phyloP scores from a whole-genome alignment of 805 yeast species.

The Candida dajiaensis region DNA sequence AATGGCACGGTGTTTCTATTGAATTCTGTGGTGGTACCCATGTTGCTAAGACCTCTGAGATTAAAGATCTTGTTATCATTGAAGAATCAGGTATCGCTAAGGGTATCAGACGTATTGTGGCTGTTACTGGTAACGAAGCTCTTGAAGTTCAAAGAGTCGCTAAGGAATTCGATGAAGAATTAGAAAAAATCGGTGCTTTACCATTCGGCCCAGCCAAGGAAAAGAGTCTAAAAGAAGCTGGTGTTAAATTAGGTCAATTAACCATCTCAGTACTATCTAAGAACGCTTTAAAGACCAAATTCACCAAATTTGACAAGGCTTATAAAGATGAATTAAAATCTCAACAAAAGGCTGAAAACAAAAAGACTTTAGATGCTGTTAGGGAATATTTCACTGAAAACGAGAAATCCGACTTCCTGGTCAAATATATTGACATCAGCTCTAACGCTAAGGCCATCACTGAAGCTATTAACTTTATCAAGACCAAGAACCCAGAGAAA shows the following conservation, averaged over 20 bases:
- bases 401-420: constrained; percentile 51
- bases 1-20: constrained; percentile 76
- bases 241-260: constrained; percentile 78
- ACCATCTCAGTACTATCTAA: constrained; percentile 79
- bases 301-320: constrained; percentile 73
- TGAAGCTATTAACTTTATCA: constrained; percentile 82
- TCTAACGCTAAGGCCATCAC: constrained; percentile 92
- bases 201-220: constrained; percentile 77
- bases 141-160: constrained; percentile 86
- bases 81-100: constrained; percentile 98
- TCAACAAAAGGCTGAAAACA: constrained; percentile 82
- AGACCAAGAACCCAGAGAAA: constrained; percentile 68
- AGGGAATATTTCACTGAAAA: constrained; percentile 56
- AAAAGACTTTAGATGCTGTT: constrained; percentile 74
- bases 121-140: constrained; percentile 91
- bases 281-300: constrained; percentile 66
- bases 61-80: constrained; percentile 79
- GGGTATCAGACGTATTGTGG: constrained; percentile 97
- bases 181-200: constrained; percentile 54
- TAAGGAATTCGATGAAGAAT: constrained; percentile 53
- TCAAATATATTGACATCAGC: constrained; percentile 60
- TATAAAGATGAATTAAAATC: constrained; percentile 85
- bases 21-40: constrained; percentile 99
- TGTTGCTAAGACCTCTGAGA: constrained; percentile 86
- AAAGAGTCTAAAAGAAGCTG: constrained; percentile 72